phyloP scores from a whole-genome alignment of 139 green algal genomes.

The Picochlorum sp. region DNA sequence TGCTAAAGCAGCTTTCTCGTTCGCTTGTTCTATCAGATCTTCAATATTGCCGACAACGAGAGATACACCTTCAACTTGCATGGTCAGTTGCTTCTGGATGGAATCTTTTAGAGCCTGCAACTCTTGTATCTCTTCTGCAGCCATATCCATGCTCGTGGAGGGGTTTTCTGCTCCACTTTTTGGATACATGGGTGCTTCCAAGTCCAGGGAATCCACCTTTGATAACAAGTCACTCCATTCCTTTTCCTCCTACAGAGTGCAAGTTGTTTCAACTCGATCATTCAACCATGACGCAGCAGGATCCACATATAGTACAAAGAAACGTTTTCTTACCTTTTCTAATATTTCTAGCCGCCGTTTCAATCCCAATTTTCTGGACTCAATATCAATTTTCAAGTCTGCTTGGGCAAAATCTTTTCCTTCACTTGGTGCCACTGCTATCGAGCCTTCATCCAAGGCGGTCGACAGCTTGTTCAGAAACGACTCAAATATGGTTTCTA shows the following conservation, averaged over 20 bases:
- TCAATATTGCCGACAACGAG: constrained; percentile 34
- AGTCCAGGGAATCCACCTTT: constrained; percentile 10
- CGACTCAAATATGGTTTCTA: neutral
- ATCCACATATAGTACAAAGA: too few species aligned
- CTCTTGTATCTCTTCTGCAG: constrained; percentile 3
- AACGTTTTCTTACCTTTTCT: too few species aligned
- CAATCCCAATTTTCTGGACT: constrained; percentile 28
- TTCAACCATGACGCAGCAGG: neutral
- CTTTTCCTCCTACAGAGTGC: too few species aligned
- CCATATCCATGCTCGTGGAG: neutral
- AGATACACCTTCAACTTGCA: constrained; percentile 41
- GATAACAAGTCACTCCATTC: constrained; percentile 27
- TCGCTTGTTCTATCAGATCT: constrained; percentile 28
- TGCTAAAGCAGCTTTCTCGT: constrained; percentile 3
- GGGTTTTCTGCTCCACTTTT: neutral
- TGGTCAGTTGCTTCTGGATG: constrained; percentile 20
- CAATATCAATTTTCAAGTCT: constrained; percentile 17
- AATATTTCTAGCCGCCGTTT: constrained; percentile 14
- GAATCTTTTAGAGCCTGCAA: constrained; percentile 9
- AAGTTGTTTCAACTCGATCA: constrained; percentile 3
- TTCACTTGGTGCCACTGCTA: neutral
- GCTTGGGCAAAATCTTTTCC: neutral
- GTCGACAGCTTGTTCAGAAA: constrained; percentile 7
- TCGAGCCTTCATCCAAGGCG: neutral
- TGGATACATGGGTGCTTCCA: neutral